These are phyloP conservation scores for Blastobotrys chiropterorum DNA, from an alignment of 805 yeast genomes.

Conservation along the genomic window DNA sequence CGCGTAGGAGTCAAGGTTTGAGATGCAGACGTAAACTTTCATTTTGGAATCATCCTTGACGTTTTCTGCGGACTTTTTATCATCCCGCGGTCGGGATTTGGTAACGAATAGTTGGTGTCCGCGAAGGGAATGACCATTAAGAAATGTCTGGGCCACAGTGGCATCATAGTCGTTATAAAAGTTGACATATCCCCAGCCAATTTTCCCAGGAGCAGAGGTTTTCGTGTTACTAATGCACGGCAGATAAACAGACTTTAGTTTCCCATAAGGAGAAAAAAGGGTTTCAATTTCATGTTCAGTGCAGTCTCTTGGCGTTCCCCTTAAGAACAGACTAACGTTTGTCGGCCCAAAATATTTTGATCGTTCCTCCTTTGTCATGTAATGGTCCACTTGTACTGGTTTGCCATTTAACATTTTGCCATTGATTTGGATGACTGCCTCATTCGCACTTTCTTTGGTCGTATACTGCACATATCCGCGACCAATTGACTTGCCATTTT, in stretches of 20 bases:
- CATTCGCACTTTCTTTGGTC: slow-evolving; percentile 1
- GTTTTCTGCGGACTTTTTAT: too few species aligned
- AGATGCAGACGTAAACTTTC: too few species aligned
- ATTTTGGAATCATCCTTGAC: too few species aligned
- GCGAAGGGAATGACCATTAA: too few species aligned
- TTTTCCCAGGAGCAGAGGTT: neutral
- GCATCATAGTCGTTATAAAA: slow-evolving; percentile 1
- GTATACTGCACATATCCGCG: slow-evolving; percentile 11
- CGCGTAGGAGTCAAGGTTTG: too few species aligned
- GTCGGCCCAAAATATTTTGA: neutral
- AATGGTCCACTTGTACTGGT: slow-evolving; percentile 6
- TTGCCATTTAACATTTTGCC: slow-evolving; percentile 4
- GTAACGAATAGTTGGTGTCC: too few species aligned
- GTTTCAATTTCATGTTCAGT: slow-evolving; percentile 6
- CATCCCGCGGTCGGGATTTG: too few species aligned
- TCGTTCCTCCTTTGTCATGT: slow-evolving; percentile 2
- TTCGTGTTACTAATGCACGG: neutral
- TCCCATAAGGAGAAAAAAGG: slow-evolving; percentile 5
- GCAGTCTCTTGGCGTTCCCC: slow-evolving; percentile 2
- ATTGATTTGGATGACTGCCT: slow-evolving; percentile 6
- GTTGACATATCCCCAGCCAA: slow-evolving; percentile 12
- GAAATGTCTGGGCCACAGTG: neutral
- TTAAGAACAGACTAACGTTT: slow-evolving; percentile 5
- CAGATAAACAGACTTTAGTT: slow-evolving; percentile 3
- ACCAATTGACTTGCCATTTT: slow-evolving; percentile 3